phyloP scores from a whole-genome alignment of 768 basidiomycete genomes.

The Lactarius evosmus region DNA sequence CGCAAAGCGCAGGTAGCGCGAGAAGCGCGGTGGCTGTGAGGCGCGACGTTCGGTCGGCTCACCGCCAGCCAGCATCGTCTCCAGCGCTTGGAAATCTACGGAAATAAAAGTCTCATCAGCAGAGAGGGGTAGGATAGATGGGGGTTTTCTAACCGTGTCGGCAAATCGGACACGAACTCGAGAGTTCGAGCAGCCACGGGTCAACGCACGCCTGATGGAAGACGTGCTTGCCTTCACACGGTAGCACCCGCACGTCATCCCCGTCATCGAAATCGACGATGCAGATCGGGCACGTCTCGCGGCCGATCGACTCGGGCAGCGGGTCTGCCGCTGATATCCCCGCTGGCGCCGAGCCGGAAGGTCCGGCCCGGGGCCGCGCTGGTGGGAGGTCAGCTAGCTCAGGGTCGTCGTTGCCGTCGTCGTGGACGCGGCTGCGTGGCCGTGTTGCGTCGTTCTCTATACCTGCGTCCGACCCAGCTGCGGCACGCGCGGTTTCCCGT shows the following conservation, averaged over 20 bases:
- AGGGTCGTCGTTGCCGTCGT: slow-evolving; percentile 5
- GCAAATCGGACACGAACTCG: slow-evolving; percentile 89
- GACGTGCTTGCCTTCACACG: slow-evolving; percentile 86
- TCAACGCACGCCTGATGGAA: slow-evolving; percentile 92
- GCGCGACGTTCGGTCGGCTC: slow-evolving; percentile 25
- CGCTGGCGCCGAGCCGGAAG: slow-evolving; percentile 25
- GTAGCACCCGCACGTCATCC: slow-evolving; percentile 85
- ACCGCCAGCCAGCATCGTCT: slow-evolving; percentile 33
- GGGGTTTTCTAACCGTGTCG: slow-evolving; percentile 64
- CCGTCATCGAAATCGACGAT: slow-evolving; percentile 92
- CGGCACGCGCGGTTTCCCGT: neutral
- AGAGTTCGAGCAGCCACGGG: slow-evolving; percentile 88
- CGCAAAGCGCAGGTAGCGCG: slow-evolving; percentile 36
- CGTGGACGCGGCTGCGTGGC: neutral
- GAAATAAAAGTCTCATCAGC: neutral
- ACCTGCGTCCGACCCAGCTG: neutral
- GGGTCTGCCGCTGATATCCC: slow-evolving; percentile 38
- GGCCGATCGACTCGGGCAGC: slow-evolving; percentile 65
- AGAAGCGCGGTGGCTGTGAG: slow-evolving; percentile 34
- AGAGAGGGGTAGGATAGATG: neutral
- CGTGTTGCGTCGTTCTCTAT: neutral
- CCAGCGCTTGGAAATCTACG: slow-evolving; percentile 38
- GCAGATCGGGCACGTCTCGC: slow-evolving; percentile 92
- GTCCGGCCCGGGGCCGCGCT: slow-evolving; percentile 22
- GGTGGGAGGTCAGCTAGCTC: slow-evolving; percentile 18